Base-by-base conservation (phyloP, 345 rosid species). In the Pistacia atlantica region DNA sequence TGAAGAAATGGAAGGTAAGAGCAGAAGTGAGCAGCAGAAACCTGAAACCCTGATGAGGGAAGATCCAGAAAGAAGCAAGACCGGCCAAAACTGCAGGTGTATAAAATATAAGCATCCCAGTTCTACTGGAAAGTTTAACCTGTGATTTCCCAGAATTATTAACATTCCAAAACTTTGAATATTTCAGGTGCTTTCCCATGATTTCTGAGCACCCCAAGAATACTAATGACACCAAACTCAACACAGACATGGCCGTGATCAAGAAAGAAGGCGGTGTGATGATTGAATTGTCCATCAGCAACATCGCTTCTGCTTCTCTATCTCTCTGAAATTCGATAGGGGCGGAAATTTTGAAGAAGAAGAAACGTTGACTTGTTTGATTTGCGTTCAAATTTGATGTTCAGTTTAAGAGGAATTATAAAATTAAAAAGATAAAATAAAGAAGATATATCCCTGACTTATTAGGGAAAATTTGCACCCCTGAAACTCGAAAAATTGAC, bases 1-100 rank as follows among this genome's bases (percentile, higher is more conserved):
- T 92, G 82, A 92, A 67, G 91, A 92, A 94, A 84, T 92, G 98
- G 74, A 89, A 35, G 68, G 94, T 72, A 13, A 90, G 80, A 49
- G 89, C 87, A 12, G 90, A 86, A 75, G 72, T 72, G 73, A 92
- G 84, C 46, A 88, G 38, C 65, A 85, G 75, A 78, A 87, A 83
- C 80, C 98, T 83, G 68, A 82, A 73, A 79, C 71, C 82, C 46
- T 76, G 81, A 12, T 75, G 66, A 1, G 89, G 90, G 54, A 90
- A 75, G 67, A 86, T 6, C 69, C 67, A 73, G 73, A 90, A 88
- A 78, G 97, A 89, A 68, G 87, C 84, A 9, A 83, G 59, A 11
- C 82, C 89, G 0, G 83, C 86, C 5, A 91, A 72, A 73, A 92
- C 86, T 4, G 97, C 90, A 0, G 97, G 97, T 0, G 87, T 35